A percentile compares a stretch with the other conserved stretches of the same genome.
Conservation (phyloP, 306 rosid species). For the Cucumis sativus region Cucumber_9930_V3 NC_026661.2:17616001-17616500, state of each 20-base stretch:
- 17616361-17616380: background rate
- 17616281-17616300: background rate
- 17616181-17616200: background rate
- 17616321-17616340: too few relatives aligned
- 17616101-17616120: background rate
- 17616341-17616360: background rate
- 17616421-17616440: background rate
- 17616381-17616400: background rate
- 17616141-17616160: background rate
- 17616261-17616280: background rate
- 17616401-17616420: background rate
- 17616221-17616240: background rate
- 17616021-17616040: background rate
- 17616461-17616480: conserved; percentile 33
- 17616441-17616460: background rate
- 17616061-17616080: background rate
- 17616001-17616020: too few relatives aligned
- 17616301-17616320: background rate
- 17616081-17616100: background rate
- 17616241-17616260: background rate
- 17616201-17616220: background rate
- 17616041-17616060: background rate
- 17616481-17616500: conserved; percentile 66
- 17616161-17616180: background rate
- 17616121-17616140: background rate